Base-by-base conservation (phyloP, 768 basidiomycete species). In the Leccinum sublutescens region DNA sequence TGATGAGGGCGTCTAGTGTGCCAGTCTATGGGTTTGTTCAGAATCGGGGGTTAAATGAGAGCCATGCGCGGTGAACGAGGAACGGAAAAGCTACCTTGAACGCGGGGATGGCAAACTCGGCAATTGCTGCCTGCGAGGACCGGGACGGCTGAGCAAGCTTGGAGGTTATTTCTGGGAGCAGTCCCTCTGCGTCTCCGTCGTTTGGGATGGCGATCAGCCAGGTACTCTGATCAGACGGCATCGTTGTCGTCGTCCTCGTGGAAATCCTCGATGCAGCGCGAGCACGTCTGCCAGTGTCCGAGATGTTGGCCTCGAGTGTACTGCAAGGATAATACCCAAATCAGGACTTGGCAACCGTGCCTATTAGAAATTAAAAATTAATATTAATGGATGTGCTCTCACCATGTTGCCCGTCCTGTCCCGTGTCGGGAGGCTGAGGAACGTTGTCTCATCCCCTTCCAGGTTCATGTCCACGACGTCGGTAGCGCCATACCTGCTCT, bases 181-280 rank as follows among this genome's bases (percentile, higher is more conserved):
- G 75, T 6, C 87, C 86, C 60, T 91, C 90, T 0, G 92, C 81
- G 66, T 97, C 93, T 19, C 91, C 92, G 72, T 93, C 87, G 63
- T 87, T 83, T 12, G 95, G 95, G 3, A 92, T 85, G 47, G 94
- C 81, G 61, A 97, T 80, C 64, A 98, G 77, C 95, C 95, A 98
- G 66, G 93, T 95, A 63, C 91, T 90, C 74, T 95, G 88, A 80
- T 97, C 95, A 71, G 93, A 95, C 58, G 95, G 95, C 95, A 97
- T 97, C 61, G 63, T 58, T n/a, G 59, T 61, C 7, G 56, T 54
- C 43, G 55, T 57, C 53, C 50, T 29, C 27, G 38, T 64, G 53
- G 57, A 54, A 52, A 31, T 55, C 62, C 27, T 56, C 60, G 31
- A 55, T 55, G 53, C 29, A 52, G 54, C 51, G 50, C 34, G 54